phyloP scores from a whole-genome alignment of 2,329 filamentous ascomycete genomes.

The Venturiaceae sp. region DNA sequence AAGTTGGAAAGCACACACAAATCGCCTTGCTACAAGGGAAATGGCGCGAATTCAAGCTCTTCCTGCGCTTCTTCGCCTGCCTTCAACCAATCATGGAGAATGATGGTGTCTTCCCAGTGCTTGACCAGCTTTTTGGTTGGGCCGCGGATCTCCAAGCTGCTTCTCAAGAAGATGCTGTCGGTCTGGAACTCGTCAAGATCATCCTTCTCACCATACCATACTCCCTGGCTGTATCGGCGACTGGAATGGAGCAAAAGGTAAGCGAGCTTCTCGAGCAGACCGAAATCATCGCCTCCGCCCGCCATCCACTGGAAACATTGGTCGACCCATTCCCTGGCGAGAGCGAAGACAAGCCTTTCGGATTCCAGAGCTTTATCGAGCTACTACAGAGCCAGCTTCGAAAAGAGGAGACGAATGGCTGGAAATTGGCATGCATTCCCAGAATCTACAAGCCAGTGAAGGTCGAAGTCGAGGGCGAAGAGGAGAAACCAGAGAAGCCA shows the following conservation, averaged over 20 bases:
- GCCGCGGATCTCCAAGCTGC: slow-evolving; percentile 91
- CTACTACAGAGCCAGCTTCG: slow-evolving; percentile 81
- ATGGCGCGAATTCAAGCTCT: slow-evolving; percentile 87
- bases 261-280: slow-evolving; percentile 82
- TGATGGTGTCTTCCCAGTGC: slow-evolving; percentile 72
- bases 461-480: slow-evolving; percentile 50
- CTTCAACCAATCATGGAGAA: slow-evolving; percentile 71
- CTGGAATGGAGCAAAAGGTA: slow-evolving; percentile 63
- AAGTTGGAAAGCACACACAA: slow-evolving; percentile 53
- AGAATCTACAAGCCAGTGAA: slow-evolving; percentile 49
- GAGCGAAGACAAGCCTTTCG: slow-evolving; percentile 49
- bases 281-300: slow-evolving; percentile 83
- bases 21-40: slow-evolving; percentile 59
- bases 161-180: slow-evolving; percentile 72
- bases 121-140: slow-evolving; percentile 83
- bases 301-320: slow-evolving; percentile 72
- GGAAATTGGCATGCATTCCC: slow-evolving; percentile 60
- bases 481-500: slow-evolving; percentile 27
- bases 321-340: slow-evolving; percentile 68
- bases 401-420: slow-evolving; percentile 61
- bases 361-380: slow-evolving; percentile 63
- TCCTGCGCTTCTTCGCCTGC: slow-evolving; percentile 82
- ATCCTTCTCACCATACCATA: slow-evolving; percentile 94
- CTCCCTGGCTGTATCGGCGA: slow-evolving; percentile 63
- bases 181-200: slow-evolving; percentile 86